Evolutionary conservation across 495 filamentous ascomycete genomes (phyloP).

Genomic region (Xylaria bambusicola): DNA sequence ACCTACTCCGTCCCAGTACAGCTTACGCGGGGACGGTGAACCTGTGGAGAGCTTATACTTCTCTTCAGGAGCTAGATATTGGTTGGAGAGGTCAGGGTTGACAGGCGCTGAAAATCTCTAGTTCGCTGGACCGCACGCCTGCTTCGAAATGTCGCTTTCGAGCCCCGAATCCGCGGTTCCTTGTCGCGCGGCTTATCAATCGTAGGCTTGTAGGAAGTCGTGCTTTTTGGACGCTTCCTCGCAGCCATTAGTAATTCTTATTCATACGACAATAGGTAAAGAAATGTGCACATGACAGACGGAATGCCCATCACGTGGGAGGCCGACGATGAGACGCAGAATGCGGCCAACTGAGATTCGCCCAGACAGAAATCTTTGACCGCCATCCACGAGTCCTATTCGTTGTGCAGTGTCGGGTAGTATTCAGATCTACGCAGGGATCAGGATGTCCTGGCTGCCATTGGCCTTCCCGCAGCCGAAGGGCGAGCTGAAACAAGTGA

Average conservation of each 20-base stretch:
- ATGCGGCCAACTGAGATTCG: not conserved
- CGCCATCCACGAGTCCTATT: no score
- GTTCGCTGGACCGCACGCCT: not conserved
- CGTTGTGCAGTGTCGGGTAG: no score
- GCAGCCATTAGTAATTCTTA: not conserved
- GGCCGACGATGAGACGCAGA: not conserved
- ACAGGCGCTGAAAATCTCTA: no score
- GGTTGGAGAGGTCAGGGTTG: no score
- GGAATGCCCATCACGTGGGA: not conserved
- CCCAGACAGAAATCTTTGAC: no score
- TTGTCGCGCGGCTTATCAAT: not conserved
- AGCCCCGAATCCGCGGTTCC: not conserved
- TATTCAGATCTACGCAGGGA: slow-evolving; percentile 8
- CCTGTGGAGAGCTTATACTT: not conserved
- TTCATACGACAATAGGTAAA: not conserved
- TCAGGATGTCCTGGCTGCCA: not conserved
- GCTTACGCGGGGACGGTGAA: no score
- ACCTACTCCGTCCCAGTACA: no score
- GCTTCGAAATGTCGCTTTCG: not conserved
- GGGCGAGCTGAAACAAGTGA: slow-evolving; percentile 15
- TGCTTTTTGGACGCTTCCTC: not conserved
- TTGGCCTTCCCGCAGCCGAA: slow-evolving; percentile 2
- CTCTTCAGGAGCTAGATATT: not conserved
- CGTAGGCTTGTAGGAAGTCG: not conserved
- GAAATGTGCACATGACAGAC: not conserved